A percentile compares a stretch with the other conserved stretches of the same genome.
Conservation (phyloP, 108 stramenopile species). For the Skeletonema grethae region DNA sequence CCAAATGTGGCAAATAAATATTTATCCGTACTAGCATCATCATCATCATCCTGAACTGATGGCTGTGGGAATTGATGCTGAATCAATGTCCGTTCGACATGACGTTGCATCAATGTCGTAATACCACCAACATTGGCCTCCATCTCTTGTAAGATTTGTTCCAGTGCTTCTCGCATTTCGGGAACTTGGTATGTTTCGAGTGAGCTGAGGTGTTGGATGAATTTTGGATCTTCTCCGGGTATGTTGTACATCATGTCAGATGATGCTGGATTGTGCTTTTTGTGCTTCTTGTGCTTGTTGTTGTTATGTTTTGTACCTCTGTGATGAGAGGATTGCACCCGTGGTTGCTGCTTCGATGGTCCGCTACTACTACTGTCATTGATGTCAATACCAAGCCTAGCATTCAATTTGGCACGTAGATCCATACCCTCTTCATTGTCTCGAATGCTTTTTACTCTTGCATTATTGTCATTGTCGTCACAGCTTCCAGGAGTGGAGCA, state of each 20-base stretch:
- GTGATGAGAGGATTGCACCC: neutral
- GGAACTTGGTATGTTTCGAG: neutral
- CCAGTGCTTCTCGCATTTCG: neutral
- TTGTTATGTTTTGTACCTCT: neutral
- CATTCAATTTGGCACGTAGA: neutral
- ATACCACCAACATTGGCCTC: neutral
- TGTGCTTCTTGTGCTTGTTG: no score
- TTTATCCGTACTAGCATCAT: neutral
- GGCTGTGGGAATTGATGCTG: slow-evolving; percentile 1
- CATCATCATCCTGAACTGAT: no score
- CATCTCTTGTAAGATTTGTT: neutral
- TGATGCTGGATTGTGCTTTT: neutral
- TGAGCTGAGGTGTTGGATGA: neutral
- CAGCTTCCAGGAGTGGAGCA: neutral
- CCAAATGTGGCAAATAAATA: slow-evolving; percentile 2
- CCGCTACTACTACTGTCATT: neutral
- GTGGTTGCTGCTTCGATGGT: neutral
- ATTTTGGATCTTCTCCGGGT: neutral
- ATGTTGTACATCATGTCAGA: neutral
- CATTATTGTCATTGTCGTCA: neutral
- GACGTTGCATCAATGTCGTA: neutral
- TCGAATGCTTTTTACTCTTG: neutral
- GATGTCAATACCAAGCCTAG: neutral
- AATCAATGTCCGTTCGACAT: slow-evolving; percentile 5
- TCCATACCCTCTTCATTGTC: slow-evolving; percentile 1